These are phyloP conservation scores for Auriscalpium vulgare DNA, from an alignment of 768 basidiomycete genomes.

Conservation along the genomic window DNA sequence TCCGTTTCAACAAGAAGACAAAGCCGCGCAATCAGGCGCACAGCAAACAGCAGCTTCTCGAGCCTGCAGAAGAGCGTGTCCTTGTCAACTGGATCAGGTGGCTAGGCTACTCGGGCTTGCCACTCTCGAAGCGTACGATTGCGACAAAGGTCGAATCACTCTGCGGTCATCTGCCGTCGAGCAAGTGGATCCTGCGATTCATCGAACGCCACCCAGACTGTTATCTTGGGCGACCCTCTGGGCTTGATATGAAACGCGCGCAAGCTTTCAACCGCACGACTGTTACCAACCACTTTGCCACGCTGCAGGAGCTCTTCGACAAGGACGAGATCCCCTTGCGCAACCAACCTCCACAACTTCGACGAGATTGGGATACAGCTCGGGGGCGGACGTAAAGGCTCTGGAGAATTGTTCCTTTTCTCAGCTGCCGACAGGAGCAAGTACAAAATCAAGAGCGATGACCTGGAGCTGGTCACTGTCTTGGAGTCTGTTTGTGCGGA, in stretches of 20 bases:
- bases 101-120: too few relatives aligned
- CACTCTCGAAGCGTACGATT: too few relatives aligned
- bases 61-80: too few relatives aligned
- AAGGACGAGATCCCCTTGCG: background rate
- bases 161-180: too few relatives aligned
- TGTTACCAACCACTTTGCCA: background rate
- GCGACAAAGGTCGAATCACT: too few relatives aligned
- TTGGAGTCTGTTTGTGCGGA: constrained; percentile 31
- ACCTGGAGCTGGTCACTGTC: constrained; percentile 37
- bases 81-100: too few relatives aligned
- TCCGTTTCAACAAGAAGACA: too few relatives aligned
- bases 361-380: constrained; percentile 1
- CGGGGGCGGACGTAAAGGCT: background rate
- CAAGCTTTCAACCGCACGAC: background rate
- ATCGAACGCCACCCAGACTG: background rate
- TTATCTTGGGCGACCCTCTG: background rate
- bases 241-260: background rate
- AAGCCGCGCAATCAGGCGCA: too few relatives aligned
- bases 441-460: constrained; percentile 19
- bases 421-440: background rate
- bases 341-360: background rate
- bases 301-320: background rate
- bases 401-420: background rate
- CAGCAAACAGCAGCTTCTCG: too few relatives aligned
- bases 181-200: background rate